Base-by-base conservation (phyloP, 768 basidiomycete genomes). In the Leccinum obscurum region DNA sequence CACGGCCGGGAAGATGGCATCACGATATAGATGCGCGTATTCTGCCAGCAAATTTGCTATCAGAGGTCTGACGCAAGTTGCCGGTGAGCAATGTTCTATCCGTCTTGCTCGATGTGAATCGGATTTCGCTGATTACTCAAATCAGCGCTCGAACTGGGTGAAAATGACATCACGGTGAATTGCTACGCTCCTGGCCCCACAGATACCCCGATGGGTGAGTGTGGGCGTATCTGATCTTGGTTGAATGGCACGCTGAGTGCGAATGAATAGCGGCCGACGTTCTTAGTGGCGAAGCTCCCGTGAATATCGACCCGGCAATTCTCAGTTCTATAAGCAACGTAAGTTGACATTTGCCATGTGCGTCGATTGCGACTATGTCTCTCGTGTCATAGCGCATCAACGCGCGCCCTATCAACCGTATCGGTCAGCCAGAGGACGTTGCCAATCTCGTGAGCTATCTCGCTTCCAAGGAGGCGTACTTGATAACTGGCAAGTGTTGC, bases 361-460 rank as follows among this genome's bases (percentile, higher is more conserved):
- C 26, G 49, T 24, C 15, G 26, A 3, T 5, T 20, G 14, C 3
- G 10, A 48, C n/a, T 11, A 48, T 22, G 17, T 48, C n/a, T 20
- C 20, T 48, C 20, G 20, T 48, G 46, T 30, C 10, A 22, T 37
- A 66, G 65, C 13, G 22, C 3, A 1, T 52, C 1, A 5, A 20
- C n/a, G 52, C 28, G 17, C 51, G 22, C 34, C 52, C 65, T 20
- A 55, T 68, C 26, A 56, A 64, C 54, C 46, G 57, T 5, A 39
- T 53, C 0, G 74, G 70, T 28, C 62, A 73, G 46, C 71, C 75
- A 4, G 72, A 76, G 37, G 76, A 76, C 39, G 57, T 77, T 10
- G 76, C 78, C 26, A 64, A 66, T 9, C n/a, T 73, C 6, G 75
- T 77, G 0, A 77, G 77, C 9, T 78, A 70, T 55, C 65, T 78